Evolutionary conservation across 1,284 basidiomycete species (phyloP).

Genomic region (Pterulicium gracile): DNA sequence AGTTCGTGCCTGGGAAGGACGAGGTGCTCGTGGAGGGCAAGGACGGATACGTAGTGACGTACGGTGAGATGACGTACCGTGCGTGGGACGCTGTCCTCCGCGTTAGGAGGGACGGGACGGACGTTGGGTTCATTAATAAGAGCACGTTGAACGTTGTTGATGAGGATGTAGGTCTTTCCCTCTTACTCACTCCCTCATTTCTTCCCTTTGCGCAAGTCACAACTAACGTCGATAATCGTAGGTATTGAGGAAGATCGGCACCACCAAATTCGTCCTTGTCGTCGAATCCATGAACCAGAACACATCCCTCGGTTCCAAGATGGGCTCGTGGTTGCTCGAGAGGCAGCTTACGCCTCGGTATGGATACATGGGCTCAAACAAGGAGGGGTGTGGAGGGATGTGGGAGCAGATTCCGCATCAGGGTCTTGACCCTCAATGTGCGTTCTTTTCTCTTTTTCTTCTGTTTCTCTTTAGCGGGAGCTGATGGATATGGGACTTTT

Average conservation of each 20-base stretch:
- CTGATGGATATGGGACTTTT: slow-evolving; percentile 11
- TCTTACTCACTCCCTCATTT: background rate
- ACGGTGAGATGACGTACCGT: slow-evolving; percentile 76
- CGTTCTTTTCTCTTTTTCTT: slow-evolving; percentile 14
- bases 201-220: background rate
- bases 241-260: slow-evolving; percentile 60
- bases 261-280: slow-evolving; percentile 66
- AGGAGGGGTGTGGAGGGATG: slow-evolving; percentile 77
- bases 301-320: slow-evolving; percentile 74
- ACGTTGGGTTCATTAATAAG: slow-evolving; percentile 81
- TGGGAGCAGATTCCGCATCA: slow-evolving; percentile 75
- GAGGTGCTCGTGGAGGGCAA: slow-evolving; percentile 62
- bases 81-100: slow-evolving; percentile 71
- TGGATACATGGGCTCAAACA: slow-evolving; percentile 69
- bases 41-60: slow-evolving; percentile 69
- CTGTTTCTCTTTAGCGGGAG: slow-evolving; percentile 7
- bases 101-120: slow-evolving; percentile 55
- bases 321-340: slow-evolving; percentile 77
- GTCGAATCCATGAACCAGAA: slow-evolving; percentile 82
- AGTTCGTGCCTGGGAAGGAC: slow-evolving; percentile 75
- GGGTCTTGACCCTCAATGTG: slow-evolving; percentile 63
- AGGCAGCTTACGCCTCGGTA: slow-evolving; percentile 71
- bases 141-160: slow-evolving; percentile 74
- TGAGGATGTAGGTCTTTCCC: slow-evolving; percentile 40
- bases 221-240: slow-evolving; percentile 15